Base-by-base conservation (phyloP, 768 basidiomycete genomes). In the Galerina sulciceps region DNA sequence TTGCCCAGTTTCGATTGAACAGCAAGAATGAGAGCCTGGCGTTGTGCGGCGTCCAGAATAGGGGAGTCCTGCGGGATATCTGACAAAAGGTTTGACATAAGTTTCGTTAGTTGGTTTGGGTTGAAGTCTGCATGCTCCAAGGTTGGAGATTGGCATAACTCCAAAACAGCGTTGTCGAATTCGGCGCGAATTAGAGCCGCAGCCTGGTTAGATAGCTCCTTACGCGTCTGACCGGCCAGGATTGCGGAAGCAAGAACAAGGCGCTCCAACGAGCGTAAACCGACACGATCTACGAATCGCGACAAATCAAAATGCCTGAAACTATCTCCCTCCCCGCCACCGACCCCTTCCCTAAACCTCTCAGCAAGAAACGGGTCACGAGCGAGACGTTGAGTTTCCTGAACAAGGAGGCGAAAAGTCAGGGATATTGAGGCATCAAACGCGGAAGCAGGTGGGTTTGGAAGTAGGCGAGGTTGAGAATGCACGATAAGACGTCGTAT, bases 401-500 rank as follows among this genome's bases (percentile, higher is more conserved):
- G 91, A 34, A 91, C 85, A 22, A 96, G 84, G 17, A 96, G 82
- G 38, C 92, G 89, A 71, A 94, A 93, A 13, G 91, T 90, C 48
- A 95, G 78, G 47, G 88, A 83, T 40, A 85, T 84, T 26, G 90
- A 90, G n/a, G 88, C 76, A 69, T 92, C 91, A 62, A 88, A 88
- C 1, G 85, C 77, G 50, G 89, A 77, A 22, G 86, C 81, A n/a
- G 84, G 78, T 53, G 82, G 78, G 34, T 83, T 75, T 20, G 86
- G 80, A 20, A 84, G 71, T 43, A 91, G 82, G 59, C 91, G 85
- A 49, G 85, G 78, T 75, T 91, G 89, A 20, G 93, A 93, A 65
- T 94, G 91, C 53, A 90, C 86, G 70, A 98, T 93, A 75, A 97
- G 90, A 62, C 96, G 90, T 61, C 96, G 93, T 65, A 99, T 93